Evolutionary conservation across 108 stramenopile species (phyloP), one percentile per base, ranked within the genome.

Genomic region (Fistulifera solaris): DNA sequence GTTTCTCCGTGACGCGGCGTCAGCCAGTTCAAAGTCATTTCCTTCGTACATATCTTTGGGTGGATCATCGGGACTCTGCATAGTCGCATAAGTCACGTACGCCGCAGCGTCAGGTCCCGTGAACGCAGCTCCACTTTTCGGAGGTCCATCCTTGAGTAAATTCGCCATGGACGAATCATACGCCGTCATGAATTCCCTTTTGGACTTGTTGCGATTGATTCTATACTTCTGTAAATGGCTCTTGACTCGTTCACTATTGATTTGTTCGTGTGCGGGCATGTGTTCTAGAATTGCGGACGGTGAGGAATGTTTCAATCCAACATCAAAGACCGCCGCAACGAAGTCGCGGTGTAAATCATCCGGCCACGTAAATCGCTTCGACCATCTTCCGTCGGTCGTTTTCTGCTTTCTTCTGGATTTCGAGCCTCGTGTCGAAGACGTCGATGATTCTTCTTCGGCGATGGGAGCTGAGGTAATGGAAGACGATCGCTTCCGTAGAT

Each of bases 171-270:
- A 78, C 0, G 58, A 52, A 59, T 86, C 87, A 47, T 88, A 93
- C 38, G 70, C 76, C 31, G 81, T 66, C 63, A 96, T 80, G 65
- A 97, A 97, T 54, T 97, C 94, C 43, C 87, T 82, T 40, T 86
- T 87, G 21, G 78, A 81, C 61, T 93, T 91, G 40, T 67, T 57
- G 4, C 87, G 72, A 60, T 97, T 89, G 27, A 95, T 35, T 5
- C 96, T 77, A 63, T 95, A 97, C 65, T 97, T 97, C 64, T 97
- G 96, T 27, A 97, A 59, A 62, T 97, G 96, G 48, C 77, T 80
- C 62, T 97, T 97, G 75, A 97, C 92, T 26, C 95, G 77, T 68
- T 97, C 96, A 24, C 80, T 87, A 13, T 87, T 95, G 14, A 97
- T 81, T 17, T 88, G 59, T 18, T 71, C 76, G 49, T 81, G 65